Evolutionary conservation across 2,329 filamentous ascomycete species (phyloP).

Genomic region (Stagonosporopsis rhizophila): DNA sequence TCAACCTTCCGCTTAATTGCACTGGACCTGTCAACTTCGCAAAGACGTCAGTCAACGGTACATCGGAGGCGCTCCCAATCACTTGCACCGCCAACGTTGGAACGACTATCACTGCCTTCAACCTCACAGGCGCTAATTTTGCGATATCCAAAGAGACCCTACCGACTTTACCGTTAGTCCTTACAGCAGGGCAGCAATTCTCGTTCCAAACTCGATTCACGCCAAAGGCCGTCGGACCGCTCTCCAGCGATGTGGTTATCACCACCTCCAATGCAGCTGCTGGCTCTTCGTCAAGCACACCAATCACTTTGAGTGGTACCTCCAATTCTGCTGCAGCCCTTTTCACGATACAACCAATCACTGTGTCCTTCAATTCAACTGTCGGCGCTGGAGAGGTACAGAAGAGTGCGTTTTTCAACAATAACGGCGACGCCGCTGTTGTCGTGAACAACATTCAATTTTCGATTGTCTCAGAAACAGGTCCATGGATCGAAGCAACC

Average conservation of each 20-base stretch:
- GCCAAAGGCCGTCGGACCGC: slow-evolving; percentile 57
- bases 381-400: slow-evolving; percentile 46
- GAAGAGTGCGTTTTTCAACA: slow-evolving; percentile 58
- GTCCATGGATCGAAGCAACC: slow-evolving; percentile 54
- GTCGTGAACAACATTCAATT: slow-evolving; percentile 56
- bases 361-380: slow-evolving; percentile 60
- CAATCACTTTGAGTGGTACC: slow-evolving; percentile 58
- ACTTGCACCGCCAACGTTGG: slow-evolving; percentile 59
- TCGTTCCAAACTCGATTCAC: slow-evolving; percentile 55
- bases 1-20: slow-evolving; percentile 63
- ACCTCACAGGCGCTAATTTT: slow-evolving; percentile 52
- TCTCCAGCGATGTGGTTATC: slow-evolving; percentile 58
- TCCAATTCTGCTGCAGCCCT: slow-evolving; percentile 57
- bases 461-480: slow-evolving; percentile 54
- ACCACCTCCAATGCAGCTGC: slow-evolving; percentile 56
- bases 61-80: slow-evolving; percentile 46
- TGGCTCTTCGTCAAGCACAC: slow-evolving; percentile 58
- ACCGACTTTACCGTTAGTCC: slow-evolving; percentile 36
- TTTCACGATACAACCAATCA: slow-evolving; percentile 57
- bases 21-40: slow-evolving; percentile 59
- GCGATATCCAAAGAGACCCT: slow-evolving; percentile 27
- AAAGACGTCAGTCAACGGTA: slow-evolving; percentile 51
- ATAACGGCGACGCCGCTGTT: slow-evolving; percentile 58
- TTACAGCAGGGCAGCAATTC: slow-evolving; percentile 52
- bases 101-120: slow-evolving; percentile 53